Conservation (phyloP, 2,329 filamentous ascomycete species). For the Trichoderma endophyticum region DNA sequence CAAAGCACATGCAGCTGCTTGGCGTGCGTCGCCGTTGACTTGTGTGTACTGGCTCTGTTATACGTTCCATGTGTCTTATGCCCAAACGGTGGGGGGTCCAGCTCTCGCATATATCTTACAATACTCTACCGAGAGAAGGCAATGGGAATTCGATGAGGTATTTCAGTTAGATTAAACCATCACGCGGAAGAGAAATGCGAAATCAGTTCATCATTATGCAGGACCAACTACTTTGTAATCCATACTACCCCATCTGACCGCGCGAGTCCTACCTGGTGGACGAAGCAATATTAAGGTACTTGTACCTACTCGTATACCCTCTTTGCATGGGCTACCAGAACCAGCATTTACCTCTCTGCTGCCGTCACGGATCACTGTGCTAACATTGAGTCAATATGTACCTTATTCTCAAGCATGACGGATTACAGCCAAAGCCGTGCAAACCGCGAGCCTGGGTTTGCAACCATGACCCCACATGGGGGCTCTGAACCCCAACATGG, state of each 20-base stretch:
- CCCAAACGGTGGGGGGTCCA: not conserved
- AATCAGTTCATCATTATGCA: conserved; percentile 3
- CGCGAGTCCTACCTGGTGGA: not conserved
- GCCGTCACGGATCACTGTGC: not conserved
- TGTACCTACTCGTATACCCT: not conserved
- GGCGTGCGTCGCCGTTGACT: not conserved
- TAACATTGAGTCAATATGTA: not conserved
- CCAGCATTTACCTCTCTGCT: not conserved
- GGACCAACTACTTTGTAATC: not conserved
- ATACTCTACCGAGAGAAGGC: not conserved
- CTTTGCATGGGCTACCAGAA: not conserved
- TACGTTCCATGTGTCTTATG: not conserved
- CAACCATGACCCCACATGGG: conserved; percentile 1
- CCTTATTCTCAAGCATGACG: not conserved
- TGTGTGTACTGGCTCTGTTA: not conserved
- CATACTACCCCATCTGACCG: not conserved
- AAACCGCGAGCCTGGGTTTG: not conserved
- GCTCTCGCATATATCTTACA: not conserved
- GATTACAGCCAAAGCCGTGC: not conserved
- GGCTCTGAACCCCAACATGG: conserved; percentile 11
- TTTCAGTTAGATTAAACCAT: conserved; percentile 15
- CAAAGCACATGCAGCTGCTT: not conserved
- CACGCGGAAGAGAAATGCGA: not conserved
- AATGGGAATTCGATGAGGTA: not conserved
- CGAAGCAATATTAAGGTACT: not conserved